Base-by-base conservation (phyloP, 2,329 filamentous ascomycete species). In the Canariomyces notabilis region DNA sequence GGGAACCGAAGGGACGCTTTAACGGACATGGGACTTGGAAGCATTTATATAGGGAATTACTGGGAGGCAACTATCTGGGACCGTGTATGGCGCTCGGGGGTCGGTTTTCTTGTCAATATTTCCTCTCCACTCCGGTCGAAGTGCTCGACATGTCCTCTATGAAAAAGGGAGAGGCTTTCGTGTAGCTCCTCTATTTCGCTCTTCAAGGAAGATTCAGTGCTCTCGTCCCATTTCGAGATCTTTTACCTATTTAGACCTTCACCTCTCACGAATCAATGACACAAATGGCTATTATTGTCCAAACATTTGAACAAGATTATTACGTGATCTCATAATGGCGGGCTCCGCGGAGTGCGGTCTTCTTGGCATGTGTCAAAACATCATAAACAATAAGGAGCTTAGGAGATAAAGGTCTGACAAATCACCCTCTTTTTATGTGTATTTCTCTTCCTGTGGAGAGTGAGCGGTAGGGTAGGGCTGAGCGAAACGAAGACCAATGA, bases 331-430 rank as follows among this genome's bases (percentile, higher is more conserved):
- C n/a, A n/a, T n/a, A n/a, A n/a, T n/a, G n/a, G n/a, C n/a, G n/a
- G n/a, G n/a, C n/a, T n/a, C n/a, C n/a, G n/a, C n/a, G n/a, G n/a
- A n/a, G n/a, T n/a, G n/a, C n/a, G n/a, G n/a, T n/a, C n/a, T n/a
- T 29, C 45, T 48, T 43, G 35, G 39, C 45, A 33, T 12, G 41
- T 18, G 18, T 5, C n/a, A 34, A 16, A 33, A 15, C n/a, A 34
- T 6, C 6, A 14, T n/a, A 32, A 12, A 39, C 5, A n/a, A n/a
- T n/a, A n/a, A n/a, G n/a, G n/a, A n/a, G n/a, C n/a, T n/a, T n/a
- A n/a, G 9, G 12, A 48, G 44, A 48, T 53, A 42, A 46, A 46
- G 48, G 42, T 53, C 51, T 53, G 51, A 53, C 51, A 53, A 43
- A 42, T 48, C 49, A 38, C 36, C 18, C 31, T 42, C 16, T 42